These are phyloP conservation scores for Ustilago loliicola DNA, from an alignment of 1,284 basidiomycete species.

Conservation along the genomic window DNA sequence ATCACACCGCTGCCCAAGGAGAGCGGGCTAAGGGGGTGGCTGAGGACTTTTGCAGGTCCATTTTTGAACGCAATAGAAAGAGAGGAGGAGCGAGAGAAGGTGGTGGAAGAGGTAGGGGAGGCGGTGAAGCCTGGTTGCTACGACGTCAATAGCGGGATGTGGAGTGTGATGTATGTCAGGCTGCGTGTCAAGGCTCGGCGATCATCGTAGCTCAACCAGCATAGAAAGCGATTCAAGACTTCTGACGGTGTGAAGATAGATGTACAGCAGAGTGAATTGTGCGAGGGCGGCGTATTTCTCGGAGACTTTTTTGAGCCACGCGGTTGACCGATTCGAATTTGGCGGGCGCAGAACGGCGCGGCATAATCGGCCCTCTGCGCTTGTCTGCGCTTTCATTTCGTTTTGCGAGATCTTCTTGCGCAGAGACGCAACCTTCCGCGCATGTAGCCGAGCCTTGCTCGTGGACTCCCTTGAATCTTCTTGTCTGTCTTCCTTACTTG, in stretches of 20 bases:
- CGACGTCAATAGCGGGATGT: constrained; percentile 18
- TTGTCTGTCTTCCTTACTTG: background rate
- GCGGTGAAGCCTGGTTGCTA: constrained; percentile 29
- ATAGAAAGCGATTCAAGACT: background rate
- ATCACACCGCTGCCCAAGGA: constrained; percentile 29
- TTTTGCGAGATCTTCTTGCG: constrained; percentile 6
- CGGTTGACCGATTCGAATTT: constrained; percentile 5
- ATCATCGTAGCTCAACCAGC: background rate
- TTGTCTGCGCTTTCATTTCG: background rate
- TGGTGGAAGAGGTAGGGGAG: constrained; percentile 31
- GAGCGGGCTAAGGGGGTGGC: constrained; percentile 34
- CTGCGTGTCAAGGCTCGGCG: constrained; percentile 36
- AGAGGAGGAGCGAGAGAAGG: constrained; percentile 13
- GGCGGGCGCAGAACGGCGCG: background rate
- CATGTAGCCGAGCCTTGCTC: constrained; percentile 8
- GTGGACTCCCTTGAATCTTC: background rate
- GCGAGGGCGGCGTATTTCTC: constrained; percentile 14
- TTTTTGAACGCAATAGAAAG: constrained; percentile 33
- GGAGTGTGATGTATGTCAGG: constrained; percentile 49
- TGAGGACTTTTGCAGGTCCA: constrained; percentile 40
- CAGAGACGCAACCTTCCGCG: background rate
- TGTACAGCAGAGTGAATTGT: background rate
- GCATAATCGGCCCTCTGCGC: background rate
- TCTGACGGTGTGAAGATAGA: too few species aligned
- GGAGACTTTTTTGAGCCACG: constrained; percentile 18